Evolutionary conservation across 441 rosid genomes (phyloP).

Genomic region (Euphorbia schlechtendalii): DNA sequence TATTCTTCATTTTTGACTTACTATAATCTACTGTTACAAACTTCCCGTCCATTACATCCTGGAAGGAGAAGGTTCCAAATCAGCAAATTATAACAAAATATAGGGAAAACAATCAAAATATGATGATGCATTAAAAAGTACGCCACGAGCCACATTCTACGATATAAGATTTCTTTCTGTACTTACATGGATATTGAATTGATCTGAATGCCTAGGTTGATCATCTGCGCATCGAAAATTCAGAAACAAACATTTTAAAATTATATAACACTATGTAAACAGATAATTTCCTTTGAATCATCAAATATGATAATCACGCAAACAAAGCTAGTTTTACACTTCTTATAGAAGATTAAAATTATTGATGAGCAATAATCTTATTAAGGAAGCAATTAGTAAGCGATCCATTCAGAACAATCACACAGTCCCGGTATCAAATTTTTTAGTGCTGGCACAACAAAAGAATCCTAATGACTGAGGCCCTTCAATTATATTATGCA

Average conservation of each 20-base stretch:
- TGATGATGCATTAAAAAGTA: no score
- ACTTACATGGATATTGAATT: conserved; percentile 37
- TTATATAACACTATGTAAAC: background rate
- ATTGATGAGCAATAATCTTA: no score
- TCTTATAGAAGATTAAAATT: background rate
- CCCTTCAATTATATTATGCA: background rate
- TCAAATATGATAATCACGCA: background rate
- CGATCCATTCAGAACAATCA: no score
- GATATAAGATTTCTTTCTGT: background rate
- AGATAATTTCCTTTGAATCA: background rate
- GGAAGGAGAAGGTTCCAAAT: conserved; percentile 12
- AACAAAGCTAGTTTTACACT: background rate
- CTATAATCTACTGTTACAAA: conserved; percentile 15
- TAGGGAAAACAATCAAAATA: no score
- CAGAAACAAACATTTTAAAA: background rate
- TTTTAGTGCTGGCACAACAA: no score
- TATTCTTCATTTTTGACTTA: conserved; percentile 19
- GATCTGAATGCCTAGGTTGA: conserved; percentile 29
- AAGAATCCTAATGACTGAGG: background rate
- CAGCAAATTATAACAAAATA: no score
- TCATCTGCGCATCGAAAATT: conserved; percentile 31
- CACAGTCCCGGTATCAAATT: no score
- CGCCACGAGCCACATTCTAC: conserved; percentile 5
- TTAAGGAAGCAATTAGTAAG: no score
- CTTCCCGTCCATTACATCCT: conserved; percentile 25